phyloP scores from a whole-genome alignment of 139 green algal species.

The Coelastrella sp. region DNA sequence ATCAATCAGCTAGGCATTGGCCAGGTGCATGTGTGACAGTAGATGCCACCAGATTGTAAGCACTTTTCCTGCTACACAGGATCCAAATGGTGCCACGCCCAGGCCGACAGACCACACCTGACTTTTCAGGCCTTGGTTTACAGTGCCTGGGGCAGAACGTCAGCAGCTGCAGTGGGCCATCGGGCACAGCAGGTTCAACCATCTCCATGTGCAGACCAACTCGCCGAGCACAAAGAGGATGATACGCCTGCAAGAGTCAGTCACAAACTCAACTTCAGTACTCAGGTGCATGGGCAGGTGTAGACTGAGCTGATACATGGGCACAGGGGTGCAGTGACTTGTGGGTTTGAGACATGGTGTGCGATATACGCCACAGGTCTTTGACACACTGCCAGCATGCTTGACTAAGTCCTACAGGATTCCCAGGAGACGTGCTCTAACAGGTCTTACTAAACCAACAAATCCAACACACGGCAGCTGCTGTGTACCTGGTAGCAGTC shows the following conservation, averaged over 20 bases:
- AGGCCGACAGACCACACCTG: slow-evolving; percentile 42
- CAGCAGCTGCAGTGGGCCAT: slow-evolving; percentile 65
- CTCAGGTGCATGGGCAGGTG: too few relatives aligned
- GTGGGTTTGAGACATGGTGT: neutral
- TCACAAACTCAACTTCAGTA: too few relatives aligned
- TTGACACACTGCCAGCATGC: neutral
- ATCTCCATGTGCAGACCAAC: slow-evolving; percentile 92
- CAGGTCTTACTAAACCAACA: neutral
- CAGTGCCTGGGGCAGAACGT: slow-evolving; percentile 87
- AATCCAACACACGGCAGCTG: neutral
- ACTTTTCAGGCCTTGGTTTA: slow-evolving; percentile 66
- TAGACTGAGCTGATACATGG: too few relatives aligned
- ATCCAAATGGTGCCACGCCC: too few relatives aligned
- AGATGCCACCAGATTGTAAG: too few relatives aligned
- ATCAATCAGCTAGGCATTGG: too few relatives aligned
- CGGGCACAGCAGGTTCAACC: slow-evolving; percentile 56
- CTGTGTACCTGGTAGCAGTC: slow-evolving; percentile 78
- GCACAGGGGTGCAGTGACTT: neutral
- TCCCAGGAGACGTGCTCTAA: neutral
- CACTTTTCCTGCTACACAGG: too few relatives aligned
- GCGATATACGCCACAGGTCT: neutral
- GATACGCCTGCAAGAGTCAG: slow-evolving; percentile 66
- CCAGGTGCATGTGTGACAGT: too few relatives aligned
- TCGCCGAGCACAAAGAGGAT: slow-evolving; percentile 90
- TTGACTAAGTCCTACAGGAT: too few relatives aligned